A percentile compares a stretch with the other conserved stretches of the same genome.
Evolutionary conservation across 495 filamentous ascomycete genomes (phyloP).

Genomic region (Trichodelitschia bisporula): DNA sequence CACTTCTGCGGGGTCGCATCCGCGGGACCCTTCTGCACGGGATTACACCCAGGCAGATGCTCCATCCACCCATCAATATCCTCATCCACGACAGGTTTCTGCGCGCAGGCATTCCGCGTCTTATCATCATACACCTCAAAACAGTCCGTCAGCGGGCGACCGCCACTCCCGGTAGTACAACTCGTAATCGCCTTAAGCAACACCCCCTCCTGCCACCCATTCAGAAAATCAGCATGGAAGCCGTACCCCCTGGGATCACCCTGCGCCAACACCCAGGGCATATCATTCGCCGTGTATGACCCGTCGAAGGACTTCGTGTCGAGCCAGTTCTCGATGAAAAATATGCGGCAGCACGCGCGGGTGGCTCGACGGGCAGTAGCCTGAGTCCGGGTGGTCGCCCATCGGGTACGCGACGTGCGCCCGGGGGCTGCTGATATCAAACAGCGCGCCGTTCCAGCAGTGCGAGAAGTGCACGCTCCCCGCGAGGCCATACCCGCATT

Average conservation of each 20-base stretch:
- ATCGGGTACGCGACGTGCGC: slow-evolving; percentile 33
- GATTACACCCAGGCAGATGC: slow-evolving; percentile 34
- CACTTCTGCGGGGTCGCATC: too few relatives aligned
- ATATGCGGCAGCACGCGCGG: too few relatives aligned
- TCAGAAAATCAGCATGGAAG: slow-evolving; percentile 47
- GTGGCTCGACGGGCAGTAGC: slow-evolving; percentile 29
- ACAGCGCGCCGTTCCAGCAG: slow-evolving; percentile 20
- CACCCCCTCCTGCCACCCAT: slow-evolving; percentile 54
- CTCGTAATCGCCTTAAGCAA: too few relatives aligned
- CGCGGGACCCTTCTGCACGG: slow-evolving; percentile 18
- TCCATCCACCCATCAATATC: slow-evolving; percentile 16
- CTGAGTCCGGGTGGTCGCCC: slow-evolving; percentile 21
- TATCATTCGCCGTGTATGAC: too few relatives aligned
- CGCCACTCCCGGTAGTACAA: too few relatives aligned
- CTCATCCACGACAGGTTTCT: slow-evolving; percentile 16
- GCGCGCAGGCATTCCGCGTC: too few relatives aligned
- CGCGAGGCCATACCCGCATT: too few relatives aligned
- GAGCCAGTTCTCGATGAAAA: too few relatives aligned
- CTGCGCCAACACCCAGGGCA: slow-evolving; percentile 39
- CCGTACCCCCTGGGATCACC: slow-evolving; percentile 23
- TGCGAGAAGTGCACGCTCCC: slow-evolving; percentile 32
- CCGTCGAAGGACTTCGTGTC: too few relatives aligned
- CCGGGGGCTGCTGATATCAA: slow-evolving; percentile 26
- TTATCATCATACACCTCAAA: too few relatives aligned
- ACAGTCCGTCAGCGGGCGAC: too few relatives aligned